Conservation (phyloP, 176 grass and related monocot genomes). For the Guadua angustifolia region DNA sequence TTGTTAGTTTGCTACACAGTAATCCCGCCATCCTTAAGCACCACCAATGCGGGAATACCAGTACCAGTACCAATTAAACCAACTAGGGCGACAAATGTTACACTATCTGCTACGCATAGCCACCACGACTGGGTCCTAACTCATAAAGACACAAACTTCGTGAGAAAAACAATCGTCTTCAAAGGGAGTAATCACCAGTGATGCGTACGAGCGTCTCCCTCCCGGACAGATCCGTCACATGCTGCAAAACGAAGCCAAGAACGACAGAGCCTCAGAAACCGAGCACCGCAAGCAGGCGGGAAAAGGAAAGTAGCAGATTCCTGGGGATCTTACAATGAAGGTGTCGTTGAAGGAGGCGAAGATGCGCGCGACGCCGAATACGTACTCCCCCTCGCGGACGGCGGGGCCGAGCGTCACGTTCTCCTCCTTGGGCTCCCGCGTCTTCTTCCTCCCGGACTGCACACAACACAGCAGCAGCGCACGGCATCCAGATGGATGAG, state of each 20-base stretch:
- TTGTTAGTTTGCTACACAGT: not conserved
- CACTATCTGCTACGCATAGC: not conserved
- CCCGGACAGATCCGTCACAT: slow-evolving; percentile 89
- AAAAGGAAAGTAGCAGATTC: too few relatives aligned
- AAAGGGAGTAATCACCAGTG: slow-evolving; percentile 53
- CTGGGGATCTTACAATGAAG: slow-evolving; percentile 63
- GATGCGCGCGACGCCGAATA: slow-evolving; percentile 68
- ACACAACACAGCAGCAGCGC: not conserved
- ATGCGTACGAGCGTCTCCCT: slow-evolving; percentile 91
- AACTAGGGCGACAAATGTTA: not conserved
- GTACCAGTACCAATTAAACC: not conserved
- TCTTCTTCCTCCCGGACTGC: slow-evolving; percentile 70
- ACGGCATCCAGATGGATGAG: not conserved
- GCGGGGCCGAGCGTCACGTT: slow-evolving; percentile 77
- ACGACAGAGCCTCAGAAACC: not conserved
- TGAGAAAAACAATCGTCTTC: not conserved
- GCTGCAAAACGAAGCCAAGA: slow-evolving; percentile 54
- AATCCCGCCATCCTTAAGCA: not conserved
- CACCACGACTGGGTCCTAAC: not conserved
- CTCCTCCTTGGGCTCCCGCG: slow-evolving; percentile 71
- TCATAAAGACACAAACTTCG: not conserved
- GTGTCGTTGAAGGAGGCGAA: slow-evolving; percentile 82
- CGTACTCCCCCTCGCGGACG: slow-evolving; percentile 68
- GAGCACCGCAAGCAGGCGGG: not conserved
- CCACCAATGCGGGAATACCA: not conserved